phyloP scores from a whole-genome alignment of 306 rosid genomes.

The Pyrus communis region DNA sequence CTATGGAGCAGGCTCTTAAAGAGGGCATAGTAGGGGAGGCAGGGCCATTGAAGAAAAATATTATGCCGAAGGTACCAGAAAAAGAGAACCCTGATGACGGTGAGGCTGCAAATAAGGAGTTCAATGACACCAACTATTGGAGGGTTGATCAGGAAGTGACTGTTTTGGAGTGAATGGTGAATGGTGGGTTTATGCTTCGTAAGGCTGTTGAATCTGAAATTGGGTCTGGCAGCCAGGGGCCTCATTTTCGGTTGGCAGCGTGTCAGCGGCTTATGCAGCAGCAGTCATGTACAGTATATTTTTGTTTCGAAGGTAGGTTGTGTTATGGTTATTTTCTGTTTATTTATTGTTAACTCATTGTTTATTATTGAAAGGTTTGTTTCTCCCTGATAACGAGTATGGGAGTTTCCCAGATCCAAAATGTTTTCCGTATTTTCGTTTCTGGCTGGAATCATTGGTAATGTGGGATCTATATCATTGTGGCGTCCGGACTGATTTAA shows the following conservation, averaged over 20 bases:
- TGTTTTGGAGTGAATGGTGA: conserved; percentile 73
- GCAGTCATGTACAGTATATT: conserved; percentile 70
- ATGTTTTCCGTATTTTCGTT: conserved; percentile 7
- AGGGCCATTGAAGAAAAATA: conserved; percentile 85
- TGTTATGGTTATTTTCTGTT: conserved; percentile 32
- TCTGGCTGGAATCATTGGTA: background rate
- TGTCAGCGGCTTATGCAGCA: conserved; percentile 37
- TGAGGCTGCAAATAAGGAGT: conserved; percentile 73
- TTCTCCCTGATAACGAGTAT: conserved; percentile 44
- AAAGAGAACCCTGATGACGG: conserved; percentile 68
- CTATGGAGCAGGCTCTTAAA: conserved; percentile 97
- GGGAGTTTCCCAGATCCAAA: conserved; percentile 46
- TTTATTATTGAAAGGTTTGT: conserved; percentile 52
- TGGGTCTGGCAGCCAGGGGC: conserved; percentile 25
- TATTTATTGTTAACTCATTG: conserved; percentile 51
- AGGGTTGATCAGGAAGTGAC: conserved; percentile 96
- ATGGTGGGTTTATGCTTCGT: conserved; percentile 11
- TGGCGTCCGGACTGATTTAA: conserved; percentile 7
- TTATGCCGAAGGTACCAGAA: conserved; percentile 47
- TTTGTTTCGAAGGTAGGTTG: conserved; percentile 57
- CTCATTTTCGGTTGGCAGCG: conserved; percentile 36
- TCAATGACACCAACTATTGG: conserved; percentile 95
- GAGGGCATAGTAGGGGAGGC: conserved; percentile 99
- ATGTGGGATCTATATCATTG: conserved; percentile 14
- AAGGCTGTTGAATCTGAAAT: conserved; percentile 28